Percentiles rank a stretch among this genome's conserved stretches.
Conservation (phyloP, 176 grass and related monocot species). For the Pontederia paniculata region DNA sequence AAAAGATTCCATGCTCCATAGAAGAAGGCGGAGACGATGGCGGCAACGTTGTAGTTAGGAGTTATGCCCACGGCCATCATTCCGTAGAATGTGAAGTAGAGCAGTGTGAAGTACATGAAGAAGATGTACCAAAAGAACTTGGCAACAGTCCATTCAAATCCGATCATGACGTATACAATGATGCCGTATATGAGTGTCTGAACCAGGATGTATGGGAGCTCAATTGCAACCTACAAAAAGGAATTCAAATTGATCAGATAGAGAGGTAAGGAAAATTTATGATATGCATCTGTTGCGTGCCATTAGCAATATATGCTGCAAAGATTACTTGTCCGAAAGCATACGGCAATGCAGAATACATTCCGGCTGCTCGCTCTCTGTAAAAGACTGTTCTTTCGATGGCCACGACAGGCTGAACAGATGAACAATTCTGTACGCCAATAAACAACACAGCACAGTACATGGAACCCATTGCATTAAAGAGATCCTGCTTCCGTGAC, state of each 20-base stretch:
- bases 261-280: slow-evolving; percentile 6
- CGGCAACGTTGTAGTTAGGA: slow-evolving; percentile 50
- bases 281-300: neutral
- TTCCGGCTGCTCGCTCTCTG: slow-evolving; percentile 65
- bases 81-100: slow-evolving; percentile 76
- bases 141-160: slow-evolving; percentile 64
- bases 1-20: slow-evolving; percentile 68
- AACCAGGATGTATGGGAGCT: slow-evolving; percentile 64
- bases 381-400: slow-evolving; percentile 77
- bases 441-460: slow-evolving; percentile 69
- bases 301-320: slow-evolving; percentile 10
- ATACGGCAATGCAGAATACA: slow-evolving; percentile 82
- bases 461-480: slow-evolving; percentile 90
- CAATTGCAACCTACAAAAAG: slow-evolving; percentile 50
- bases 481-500: slow-evolving; percentile 47
- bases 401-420: slow-evolving; percentile 61
- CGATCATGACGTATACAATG: slow-evolving; percentile 69
- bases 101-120: slow-evolving; percentile 81
- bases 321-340: slow-evolving; percentile 63
- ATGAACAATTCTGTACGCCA: slow-evolving; percentile 49
- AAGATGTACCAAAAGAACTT: slow-evolving; percentile 89
- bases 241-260: neutral
- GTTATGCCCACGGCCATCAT: slow-evolving; percentile 80
- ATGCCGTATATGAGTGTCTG: slow-evolving; percentile 52
- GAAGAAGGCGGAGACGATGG: slow-evolving; percentile 46